Evolutionary conservation across 306 rosid species (phyloP), one percentile per base, ranked within the genome.

Genomic region (Trifolium dubium): DNA sequence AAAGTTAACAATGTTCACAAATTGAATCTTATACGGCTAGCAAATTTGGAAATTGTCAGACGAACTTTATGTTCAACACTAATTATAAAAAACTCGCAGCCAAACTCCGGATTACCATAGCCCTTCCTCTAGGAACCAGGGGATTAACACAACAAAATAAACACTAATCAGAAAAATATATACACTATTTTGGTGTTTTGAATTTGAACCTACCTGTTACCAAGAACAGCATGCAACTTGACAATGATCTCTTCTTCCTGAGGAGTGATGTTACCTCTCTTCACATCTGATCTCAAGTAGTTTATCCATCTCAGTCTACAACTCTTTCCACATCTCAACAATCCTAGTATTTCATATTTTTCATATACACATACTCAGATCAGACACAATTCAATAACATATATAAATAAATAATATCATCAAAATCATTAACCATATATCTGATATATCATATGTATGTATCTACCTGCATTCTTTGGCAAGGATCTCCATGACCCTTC

Each of bases 251-350:
- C 91, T 81, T 92, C 98, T 73, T 92, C 98, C n/a, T 84, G 84
- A 58, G 88, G 64, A 60, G 90, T 87, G 69, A 92, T 86, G 83
- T 89, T 92, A 11, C 98, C 97, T 83, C 98, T 90, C 95, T 89
- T 92, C 76, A 92, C 87, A 46, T 90, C 93, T 44, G 85, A 82
- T 77, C 98, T 84, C 78, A 92, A 80, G 69, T 90, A 90, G 72
- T 92, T 92, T 6, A 89, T 92, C 98, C 98, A 92, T 74, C 98
- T 89, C 67, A 92, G 82, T 82, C 98, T 89, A 60, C 98, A 89
- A 75, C 98, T 90, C 83, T 90, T 90, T 50, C 96, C 96, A 72
- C 92, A 88, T 84, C 96, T 86, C 8, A 78, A 74, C 87, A 90
- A 77, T 3, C 93, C 93, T 51, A 51, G 17, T 19, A 51, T 51